Evolutionary conservation across 2,329 filamentous ascomycete genomes (phyloP), one percentile per base, ranked within the genome.

Genomic region (Camillea tinctor): DNA sequence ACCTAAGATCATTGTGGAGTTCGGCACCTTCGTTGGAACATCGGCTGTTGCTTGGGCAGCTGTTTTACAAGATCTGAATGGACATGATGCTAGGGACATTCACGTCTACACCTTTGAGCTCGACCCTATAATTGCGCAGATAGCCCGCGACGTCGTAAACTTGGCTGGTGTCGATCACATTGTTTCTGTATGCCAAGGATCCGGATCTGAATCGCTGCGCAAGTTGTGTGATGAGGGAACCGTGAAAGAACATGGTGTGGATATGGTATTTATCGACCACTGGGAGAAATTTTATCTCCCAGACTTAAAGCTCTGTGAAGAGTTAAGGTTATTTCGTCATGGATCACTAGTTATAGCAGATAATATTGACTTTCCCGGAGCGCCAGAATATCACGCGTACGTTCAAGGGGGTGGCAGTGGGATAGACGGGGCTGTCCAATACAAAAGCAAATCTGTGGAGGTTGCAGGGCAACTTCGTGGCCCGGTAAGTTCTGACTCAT

Each of bases 81-180:
- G 63, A 11, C 20, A n/a, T 15, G 30, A 22, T 13, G 23, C 22
- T 5, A 56, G 44, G 6, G 67, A 66, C 6, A 62, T 69, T 22
- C 68, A 71, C 9, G 67, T 76, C n/a, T 77, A 74, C 63, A 73
- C 71, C 1, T 72, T 76, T 26, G 76, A 79, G 58, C 56, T 74
- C 36, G 71, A 76, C 54, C 62, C 70, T 1, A 56, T 65, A 19
- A 68, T 72, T 26, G 75, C 72, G 1, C 57, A 61, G 1, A 65
- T 76, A 9, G 67, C 75, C 1, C 62, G 69, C 19, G 70, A 75
- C 8, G 59, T 77, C 8, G 65, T 76, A 52, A 66, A 68, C 13
- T 63, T 76, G 5, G 74, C 73, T 1, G 74, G 74, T 4, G 52
- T 77, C 24, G 64, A 71, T 19, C 64, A 71, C 17, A 60, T 73